Conservation (phyloP, 164 flowering plant species). For the Euptelea pleiosperma region DNA sequence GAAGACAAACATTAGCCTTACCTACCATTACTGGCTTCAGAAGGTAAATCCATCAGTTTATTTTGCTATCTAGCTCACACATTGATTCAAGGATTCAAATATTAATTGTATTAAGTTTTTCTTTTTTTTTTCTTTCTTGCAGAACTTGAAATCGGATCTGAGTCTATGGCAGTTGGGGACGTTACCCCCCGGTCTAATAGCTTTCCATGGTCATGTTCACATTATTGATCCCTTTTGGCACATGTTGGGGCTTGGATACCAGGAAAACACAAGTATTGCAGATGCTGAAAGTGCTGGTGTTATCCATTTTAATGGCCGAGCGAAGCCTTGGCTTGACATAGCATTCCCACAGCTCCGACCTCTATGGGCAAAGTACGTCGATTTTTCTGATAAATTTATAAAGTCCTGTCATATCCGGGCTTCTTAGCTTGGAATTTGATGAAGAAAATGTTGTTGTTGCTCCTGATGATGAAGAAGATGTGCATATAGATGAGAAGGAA, state of each 20-base stretch:
- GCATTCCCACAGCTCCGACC: constrained; percentile 74
- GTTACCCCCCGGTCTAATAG: constrained; percentile 89
- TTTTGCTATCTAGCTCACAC: too few relatives aligned
- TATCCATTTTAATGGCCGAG: constrained; percentile 91
- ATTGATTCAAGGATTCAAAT: too few relatives aligned
- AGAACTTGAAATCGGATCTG: constrained; percentile 91
- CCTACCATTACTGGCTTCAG: constrained; percentile 81
- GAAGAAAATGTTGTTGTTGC: neutral
- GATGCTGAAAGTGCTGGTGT: constrained; percentile 84
- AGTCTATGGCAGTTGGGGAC: constrained; percentile 97
- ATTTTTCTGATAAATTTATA: constrained; percentile 72
- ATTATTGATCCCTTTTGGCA: constrained; percentile 93
- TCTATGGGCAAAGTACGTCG: constrained; percentile 80
- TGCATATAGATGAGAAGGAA: constrained; percentile 12
- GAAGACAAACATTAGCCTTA: constrained; percentile 70
- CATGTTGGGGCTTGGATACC: constrained; percentile 95
- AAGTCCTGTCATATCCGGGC: constrained; percentile 66
- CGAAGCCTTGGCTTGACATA: constrained; percentile 96
- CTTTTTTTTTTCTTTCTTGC: constrained; percentile 21
- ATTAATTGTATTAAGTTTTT: too few relatives aligned
- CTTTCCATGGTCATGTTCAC: constrained; percentile 88
- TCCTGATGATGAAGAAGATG: neutral
- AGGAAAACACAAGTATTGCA: constrained; percentile 65
- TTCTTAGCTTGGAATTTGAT: constrained; percentile 28
- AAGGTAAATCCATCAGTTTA: constrained; percentile 38